phyloP scores from a whole-genome alignment of 73 alveolate species.

The Paramecium pentaurelia region DNA sequence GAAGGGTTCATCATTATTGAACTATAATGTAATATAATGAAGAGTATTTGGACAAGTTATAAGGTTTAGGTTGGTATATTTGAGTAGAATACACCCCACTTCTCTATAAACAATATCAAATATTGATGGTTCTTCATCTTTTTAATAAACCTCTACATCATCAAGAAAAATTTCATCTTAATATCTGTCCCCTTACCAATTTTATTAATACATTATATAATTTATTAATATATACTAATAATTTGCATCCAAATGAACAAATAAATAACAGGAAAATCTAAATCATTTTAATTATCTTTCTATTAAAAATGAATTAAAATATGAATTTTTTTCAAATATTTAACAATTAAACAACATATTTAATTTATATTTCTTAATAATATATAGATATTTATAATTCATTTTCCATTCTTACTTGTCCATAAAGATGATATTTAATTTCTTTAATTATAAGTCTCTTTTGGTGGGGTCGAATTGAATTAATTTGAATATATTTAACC shows the following conservation, averaged over 20 bases:
- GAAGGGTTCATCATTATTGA: neutral
- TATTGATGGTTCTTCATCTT: neutral
- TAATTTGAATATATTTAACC: neutral
- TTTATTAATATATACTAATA: neutral
- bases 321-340: neutral
- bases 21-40: neutral
- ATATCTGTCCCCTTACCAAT: neutral
- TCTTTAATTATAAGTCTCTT: neutral
- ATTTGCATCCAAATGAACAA: neutral
- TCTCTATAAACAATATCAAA: neutral
- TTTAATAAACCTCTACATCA: neutral
- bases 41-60: neutral
- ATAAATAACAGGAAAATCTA: neutral
- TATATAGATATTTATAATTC: neutral
- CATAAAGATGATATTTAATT: neutral
- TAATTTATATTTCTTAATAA: neutral
- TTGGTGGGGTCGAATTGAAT: neutral
- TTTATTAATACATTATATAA: neutral
- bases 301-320: neutral
- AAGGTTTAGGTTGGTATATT: neutral
- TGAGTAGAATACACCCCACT: neutral
- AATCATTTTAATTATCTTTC: neutral
- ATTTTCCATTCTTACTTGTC: neutral
- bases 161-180: neutral
- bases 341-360: too few species aligned